These are phyloP conservation scores for Wickerhamomyces rabaulensis DNA, from an alignment of 805 yeast genomes.

Conservation along the genomic window DNA sequence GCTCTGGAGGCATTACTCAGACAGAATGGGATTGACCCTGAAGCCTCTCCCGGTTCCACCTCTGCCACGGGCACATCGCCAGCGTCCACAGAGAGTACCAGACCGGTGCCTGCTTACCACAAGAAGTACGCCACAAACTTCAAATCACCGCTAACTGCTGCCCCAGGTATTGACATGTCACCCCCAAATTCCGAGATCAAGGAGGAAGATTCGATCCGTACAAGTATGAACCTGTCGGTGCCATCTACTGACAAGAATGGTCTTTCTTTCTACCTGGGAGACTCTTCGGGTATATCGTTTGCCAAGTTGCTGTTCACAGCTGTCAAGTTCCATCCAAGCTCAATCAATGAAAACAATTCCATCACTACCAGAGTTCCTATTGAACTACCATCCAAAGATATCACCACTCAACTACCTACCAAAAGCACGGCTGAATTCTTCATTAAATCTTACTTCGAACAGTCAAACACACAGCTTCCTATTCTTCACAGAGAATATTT, in stretches of 20 bases:
- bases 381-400: slow-evolving; percentile 16
- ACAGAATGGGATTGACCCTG: slow-evolving; percentile 36
- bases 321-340: slow-evolving; percentile 46
- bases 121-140: background rate
- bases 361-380: slow-evolving; percentile 23
- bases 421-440: slow-evolving; percentile 65
- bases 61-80: background rate
- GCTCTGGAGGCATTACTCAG: slow-evolving; percentile 48
- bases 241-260: slow-evolving; percentile 13
- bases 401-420: slow-evolving; percentile 52
- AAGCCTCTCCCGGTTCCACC: slow-evolving; percentile 8
- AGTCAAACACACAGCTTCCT: slow-evolving; percentile 80
- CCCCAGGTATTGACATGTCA: slow-evolving; percentile 1
- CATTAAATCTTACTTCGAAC: slow-evolving; percentile 63
- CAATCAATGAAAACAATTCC: slow-evolving; percentile 23
- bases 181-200: slow-evolving; percentile 8
- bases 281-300: slow-evolving; percentile 61
- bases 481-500: slow-evolving; percentile 79
- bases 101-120: background rate
- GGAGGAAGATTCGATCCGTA: slow-evolving; percentile 17
- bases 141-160: background rate
- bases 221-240: slow-evolving; percentile 17
- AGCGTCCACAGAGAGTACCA: background rate
- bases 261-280: slow-evolving; percentile 36
- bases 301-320: slow-evolving; percentile 78